Conservation (phyloP, 2,329 filamentous ascomycete genomes). For the Alternaria sp. region DNA sequence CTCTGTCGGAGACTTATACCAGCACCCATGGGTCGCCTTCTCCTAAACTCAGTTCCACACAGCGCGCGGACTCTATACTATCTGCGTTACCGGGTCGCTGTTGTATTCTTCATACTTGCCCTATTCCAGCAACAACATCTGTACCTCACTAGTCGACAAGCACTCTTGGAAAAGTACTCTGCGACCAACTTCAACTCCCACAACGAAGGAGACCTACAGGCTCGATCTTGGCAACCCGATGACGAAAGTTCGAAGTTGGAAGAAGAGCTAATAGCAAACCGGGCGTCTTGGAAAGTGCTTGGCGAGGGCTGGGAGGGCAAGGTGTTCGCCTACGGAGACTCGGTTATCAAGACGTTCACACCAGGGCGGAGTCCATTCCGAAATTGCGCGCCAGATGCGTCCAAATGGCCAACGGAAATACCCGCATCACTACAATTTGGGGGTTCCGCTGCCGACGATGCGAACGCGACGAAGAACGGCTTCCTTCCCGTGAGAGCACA, state of each 20-base stretch:
- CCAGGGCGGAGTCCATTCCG: slow-evolving; percentile 32
- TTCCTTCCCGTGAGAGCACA: slow-evolving; percentile 24
- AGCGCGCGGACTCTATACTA: slow-evolving; percentile 8
- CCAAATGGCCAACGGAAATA: slow-evolving; percentile 37
- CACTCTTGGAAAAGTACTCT: slow-evolving; percentile 30
- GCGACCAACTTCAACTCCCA: slow-evolving; percentile 20
- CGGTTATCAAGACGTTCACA: slow-evolving; percentile 36
- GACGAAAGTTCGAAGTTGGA: slow-evolving; percentile 16
- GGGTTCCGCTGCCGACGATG: not conserved
- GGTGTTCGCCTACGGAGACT: slow-evolving; percentile 26
- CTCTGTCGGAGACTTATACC: not conserved
- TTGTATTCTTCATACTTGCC: slow-evolving; percentile 20
- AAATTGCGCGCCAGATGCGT: slow-evolving; percentile 25
- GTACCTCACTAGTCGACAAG: slow-evolving; percentile 22
- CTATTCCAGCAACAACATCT: slow-evolving; percentile 28
- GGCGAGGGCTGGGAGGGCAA: slow-evolving; percentile 35
- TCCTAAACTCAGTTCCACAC: slow-evolving; percentile 6
- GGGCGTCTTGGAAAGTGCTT: slow-evolving; percentile 24
- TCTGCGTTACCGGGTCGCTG: slow-evolving; percentile 17
- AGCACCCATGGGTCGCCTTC: slow-evolving; percentile 15
- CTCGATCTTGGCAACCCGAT: slow-evolving; percentile 3
- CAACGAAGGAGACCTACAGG: not conserved
- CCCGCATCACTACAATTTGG: slow-evolving; percentile 33
- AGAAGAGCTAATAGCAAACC: slow-evolving; percentile 26
- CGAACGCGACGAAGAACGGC: slow-evolving; percentile 3